Evolutionary conservation across 257 asterid genomes (phyloP).

Genomic region (Jacaranda copaia): DNA sequence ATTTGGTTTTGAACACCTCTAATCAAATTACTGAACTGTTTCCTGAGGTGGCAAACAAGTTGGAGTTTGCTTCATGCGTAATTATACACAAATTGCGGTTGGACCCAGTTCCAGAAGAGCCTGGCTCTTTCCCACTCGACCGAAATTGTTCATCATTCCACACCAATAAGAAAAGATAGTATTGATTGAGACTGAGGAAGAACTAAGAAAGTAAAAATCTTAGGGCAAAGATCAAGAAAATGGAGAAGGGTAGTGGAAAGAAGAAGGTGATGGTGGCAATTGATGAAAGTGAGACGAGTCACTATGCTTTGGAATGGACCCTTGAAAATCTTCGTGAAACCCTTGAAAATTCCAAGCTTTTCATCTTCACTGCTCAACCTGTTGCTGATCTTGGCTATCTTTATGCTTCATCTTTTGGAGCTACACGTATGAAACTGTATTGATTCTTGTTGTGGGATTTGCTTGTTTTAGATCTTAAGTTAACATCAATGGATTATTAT

Average conservation of each 20-base stretch:
- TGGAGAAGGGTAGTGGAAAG: constrained; percentile 39
- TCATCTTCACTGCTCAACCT: constrained; percentile 64
- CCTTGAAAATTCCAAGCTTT: constrained; percentile 39
- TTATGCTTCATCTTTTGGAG: constrained; percentile 62
- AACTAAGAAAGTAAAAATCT: background rate
- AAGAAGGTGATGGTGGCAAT: constrained; percentile 79
- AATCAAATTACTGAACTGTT: background rate
- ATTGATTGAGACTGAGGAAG: background rate
- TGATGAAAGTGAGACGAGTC: constrained; percentile 68
- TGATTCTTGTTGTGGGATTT: too few relatives aligned
- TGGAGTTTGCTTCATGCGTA: background rate
- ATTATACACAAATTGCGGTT: background rate
- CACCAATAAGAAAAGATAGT: background rate
- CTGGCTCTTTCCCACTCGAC: background rate
- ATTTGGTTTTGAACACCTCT: too few relatives aligned
- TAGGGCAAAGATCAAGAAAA: constrained; percentile 1
- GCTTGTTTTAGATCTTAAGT: too few relatives aligned
- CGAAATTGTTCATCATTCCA: background rate
- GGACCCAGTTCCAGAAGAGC: background rate
- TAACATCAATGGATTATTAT: too few relatives aligned
- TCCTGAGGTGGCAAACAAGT: background rate
- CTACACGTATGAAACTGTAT: constrained; percentile 44
- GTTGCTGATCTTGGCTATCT: constrained; percentile 47
- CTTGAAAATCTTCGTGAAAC: constrained; percentile 47
- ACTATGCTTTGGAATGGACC: constrained; percentile 66